Evolutionary conservation across 768 basidiomycete genomes (phyloP).

Genomic region (Termitomyces sp.): DNA sequence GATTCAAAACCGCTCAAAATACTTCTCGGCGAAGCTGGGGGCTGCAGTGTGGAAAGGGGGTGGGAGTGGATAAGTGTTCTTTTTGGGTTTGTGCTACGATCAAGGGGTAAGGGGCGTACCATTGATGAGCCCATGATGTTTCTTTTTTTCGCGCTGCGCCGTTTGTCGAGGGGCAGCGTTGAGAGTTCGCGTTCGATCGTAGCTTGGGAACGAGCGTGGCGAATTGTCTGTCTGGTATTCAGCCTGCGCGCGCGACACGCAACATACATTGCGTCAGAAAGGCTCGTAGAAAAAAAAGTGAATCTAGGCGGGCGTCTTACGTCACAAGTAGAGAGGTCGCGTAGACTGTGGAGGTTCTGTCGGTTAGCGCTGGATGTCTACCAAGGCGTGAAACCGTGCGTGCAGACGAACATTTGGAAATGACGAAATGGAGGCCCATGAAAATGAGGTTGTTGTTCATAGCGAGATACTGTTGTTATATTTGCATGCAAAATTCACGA

Average conservation of each 20-base stretch:
- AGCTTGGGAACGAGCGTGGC: conserved; percentile 10
- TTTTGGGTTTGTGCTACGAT: not conserved
- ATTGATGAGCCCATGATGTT: not conserved
- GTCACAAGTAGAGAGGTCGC: conserved; percentile 13
- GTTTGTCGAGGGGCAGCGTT: conserved; percentile 2
- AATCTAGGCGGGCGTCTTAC: not conserved
- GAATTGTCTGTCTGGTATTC: conserved; percentile 19
- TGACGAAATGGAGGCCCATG: conserved; percentile 38
- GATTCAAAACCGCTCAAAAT: not conserved
- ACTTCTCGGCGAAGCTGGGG: not conserved
- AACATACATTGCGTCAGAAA: not conserved
- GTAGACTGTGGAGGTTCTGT: conserved; percentile 14
- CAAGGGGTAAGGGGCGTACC: not conserved
- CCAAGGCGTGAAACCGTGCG: not conserved
- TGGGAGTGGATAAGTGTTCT: not conserved
- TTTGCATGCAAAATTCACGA: not conserved
- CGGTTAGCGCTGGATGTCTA: not conserved
- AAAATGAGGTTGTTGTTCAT: conserved; percentile 28
- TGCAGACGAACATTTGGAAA: conserved; percentile 28
- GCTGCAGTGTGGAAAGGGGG: not conserved
- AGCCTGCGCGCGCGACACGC: conserved; percentile 6
- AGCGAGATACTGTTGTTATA: not conserved
- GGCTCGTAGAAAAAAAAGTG: not conserved
- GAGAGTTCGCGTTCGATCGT: conserved; percentile 6
- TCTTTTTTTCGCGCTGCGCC: not conserved